Evolutionary conservation across 345 rosid species (phyloP).

Genomic region (Boechera stricta): DNA sequence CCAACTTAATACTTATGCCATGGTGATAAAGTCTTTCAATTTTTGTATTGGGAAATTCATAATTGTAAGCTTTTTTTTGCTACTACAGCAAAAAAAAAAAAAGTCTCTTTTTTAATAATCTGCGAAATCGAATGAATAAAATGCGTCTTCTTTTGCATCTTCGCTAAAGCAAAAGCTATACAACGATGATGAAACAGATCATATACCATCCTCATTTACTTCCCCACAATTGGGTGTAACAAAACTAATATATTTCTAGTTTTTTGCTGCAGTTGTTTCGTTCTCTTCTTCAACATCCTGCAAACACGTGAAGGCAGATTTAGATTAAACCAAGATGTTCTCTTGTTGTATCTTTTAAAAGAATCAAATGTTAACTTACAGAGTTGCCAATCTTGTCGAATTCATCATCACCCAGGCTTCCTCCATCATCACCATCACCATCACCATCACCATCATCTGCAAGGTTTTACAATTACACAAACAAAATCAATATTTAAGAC

Average conservation of each 20-base stretch:
- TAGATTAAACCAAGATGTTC: conserved; percentile 7
- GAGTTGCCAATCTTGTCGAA: conserved; percentile 89
- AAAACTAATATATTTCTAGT: conserved; percentile 29
- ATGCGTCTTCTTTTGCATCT: conserved; percentile 32
- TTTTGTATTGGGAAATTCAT: neutral
- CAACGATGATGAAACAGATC: conserved; percentile 26
- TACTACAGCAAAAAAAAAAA: neutral
- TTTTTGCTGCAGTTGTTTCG: conserved; percentile 35
- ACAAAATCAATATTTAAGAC: conserved; percentile 10
- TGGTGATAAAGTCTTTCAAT: neutral
- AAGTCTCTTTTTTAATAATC: conserved; percentile 10
- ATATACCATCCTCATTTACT: conserved; percentile 4
- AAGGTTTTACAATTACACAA: conserved; percentile 27
- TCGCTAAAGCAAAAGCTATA: conserved; percentile 44
- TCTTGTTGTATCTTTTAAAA: neutral
- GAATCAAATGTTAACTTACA: conserved; percentile 54
- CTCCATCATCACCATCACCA: conserved; percentile 49
- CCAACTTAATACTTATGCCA: neutral
- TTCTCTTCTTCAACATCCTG: conserved; percentile 78
- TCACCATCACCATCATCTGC: conserved; percentile 54
- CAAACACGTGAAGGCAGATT: conserved; percentile 17
- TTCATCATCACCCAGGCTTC: conserved; percentile 84
- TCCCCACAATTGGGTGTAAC: conserved; percentile 8
- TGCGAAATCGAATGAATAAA: conserved; percentile 35
- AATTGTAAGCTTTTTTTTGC: neutral